Percentiles rank a stretch among this genome's conserved stretches.
Conservation (phyloP, 305 asterid genomes). For the Fraxinus floribunda region DNA sequence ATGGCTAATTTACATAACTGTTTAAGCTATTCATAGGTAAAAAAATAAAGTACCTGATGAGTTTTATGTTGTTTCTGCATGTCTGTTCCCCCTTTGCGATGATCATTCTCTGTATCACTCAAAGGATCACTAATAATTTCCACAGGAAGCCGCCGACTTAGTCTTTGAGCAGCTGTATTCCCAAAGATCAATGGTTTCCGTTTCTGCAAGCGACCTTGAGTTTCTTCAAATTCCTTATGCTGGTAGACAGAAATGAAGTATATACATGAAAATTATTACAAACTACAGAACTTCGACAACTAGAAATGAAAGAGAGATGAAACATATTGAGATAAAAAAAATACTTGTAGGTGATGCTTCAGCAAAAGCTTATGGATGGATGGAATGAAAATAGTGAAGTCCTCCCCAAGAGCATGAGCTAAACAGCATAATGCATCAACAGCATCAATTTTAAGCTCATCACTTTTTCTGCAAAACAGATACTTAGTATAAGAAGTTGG, state of each 20-base stretch:
- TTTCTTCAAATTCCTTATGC: conserved; percentile 97
- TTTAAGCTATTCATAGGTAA: conserved; percentile 4
- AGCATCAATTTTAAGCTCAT: conserved; percentile 86
- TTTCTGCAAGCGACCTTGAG: conserved; percentile 62
- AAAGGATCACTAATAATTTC: conserved; percentile 96
- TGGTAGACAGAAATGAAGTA: conserved; percentile 29
- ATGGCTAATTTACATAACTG: neutral
- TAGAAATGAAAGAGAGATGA: conserved; percentile 4
- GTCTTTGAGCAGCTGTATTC: conserved; percentile 59
- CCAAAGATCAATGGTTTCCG: conserved; percentile 76
- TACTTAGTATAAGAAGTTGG: neutral
- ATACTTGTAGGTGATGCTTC: conserved; percentile 82
- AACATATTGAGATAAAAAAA: conserved; percentile 3
- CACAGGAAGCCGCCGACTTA: conserved; percentile 60
- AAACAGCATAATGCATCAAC: conserved; percentile 94
- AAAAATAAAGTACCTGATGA: conserved; percentile 61
- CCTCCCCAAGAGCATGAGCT: conserved; percentile 97
- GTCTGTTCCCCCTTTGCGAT: conserved; percentile 54
- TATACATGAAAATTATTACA: neutral
- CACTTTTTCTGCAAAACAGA: conserved; percentile 68
- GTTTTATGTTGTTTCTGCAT: conserved; percentile 54
- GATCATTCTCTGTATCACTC: conserved; percentile 73
- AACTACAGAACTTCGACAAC: neutral
- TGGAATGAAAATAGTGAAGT: conserved; percentile 85
- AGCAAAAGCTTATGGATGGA: conserved; percentile 84